Base-by-base conservation (phyloP, 306 rosid genomes). In the Trifolium pratense region DNA sequence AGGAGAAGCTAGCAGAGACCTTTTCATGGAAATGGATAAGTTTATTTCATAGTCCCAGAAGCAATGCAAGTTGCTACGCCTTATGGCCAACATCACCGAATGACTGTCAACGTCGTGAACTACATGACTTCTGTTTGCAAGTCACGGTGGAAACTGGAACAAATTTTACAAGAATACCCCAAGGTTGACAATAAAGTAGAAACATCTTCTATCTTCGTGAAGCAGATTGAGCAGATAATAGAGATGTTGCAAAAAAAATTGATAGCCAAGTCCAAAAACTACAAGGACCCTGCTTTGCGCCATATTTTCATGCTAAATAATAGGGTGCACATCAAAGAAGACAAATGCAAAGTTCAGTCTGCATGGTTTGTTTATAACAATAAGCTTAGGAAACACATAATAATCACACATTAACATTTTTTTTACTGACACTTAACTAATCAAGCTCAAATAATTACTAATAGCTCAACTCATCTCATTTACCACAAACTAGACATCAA, bases 1-100 rank as follows among this genome's bases (percentile, higher is more conserved):
- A 15, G 97, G 97, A 25, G 96, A 90, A 68, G 89, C 97, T 8
- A 87, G 90, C 11, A 81, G 85, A 43, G 96, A 92, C 1, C 87
- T 88, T 75, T 91, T 91, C 78, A 86, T 94, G 97, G 97, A 91
- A 57, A 74, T 94, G 70, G 92, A 91, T 85, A 91, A 94, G 84
- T 71, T 89, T 65, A 94, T 94, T 67, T 91, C 26, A 86, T 91
- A 0, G 96, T 53, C 14, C 60, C 60, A 3, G 7, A 6, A 5
- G 36, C 63, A 57, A 11, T 25, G 4, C 10, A 25, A 12, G 3
- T 6, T 23, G 5, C 6, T 57, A 2, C 4, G 9, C 0, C 37
- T 12, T 6, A 25, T 25, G 64, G 37, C 21, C 23, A 2, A 0
- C 0, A 0, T 57, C 37, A 57, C 13, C 64, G 0, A 13, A 6